Conservation (phyloP, 2,329 filamentous ascomycete genomes). For the Fusarium annulatum region DNA sequence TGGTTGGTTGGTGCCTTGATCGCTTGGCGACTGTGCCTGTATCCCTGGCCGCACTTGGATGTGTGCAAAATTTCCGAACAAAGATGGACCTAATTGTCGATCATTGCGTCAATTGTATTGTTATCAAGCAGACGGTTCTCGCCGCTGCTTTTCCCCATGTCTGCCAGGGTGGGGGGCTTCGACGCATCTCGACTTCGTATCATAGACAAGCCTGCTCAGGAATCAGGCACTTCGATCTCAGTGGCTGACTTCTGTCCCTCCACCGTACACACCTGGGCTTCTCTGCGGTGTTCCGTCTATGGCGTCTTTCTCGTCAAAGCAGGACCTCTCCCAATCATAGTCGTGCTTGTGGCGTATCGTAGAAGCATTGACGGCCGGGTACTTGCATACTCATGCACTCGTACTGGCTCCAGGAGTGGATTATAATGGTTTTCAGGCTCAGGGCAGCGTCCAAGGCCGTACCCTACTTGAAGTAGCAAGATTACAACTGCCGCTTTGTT, state of each 20-base stretch:
- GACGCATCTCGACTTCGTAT: conserved; percentile 32
- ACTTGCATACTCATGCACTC: conserved; percentile 59
- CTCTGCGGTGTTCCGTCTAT: conserved; percentile 46
- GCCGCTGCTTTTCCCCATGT: conserved; percentile 6
- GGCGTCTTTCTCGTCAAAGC: conserved; percentile 42
- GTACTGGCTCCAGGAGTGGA: conserved; percentile 30
- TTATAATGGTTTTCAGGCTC: conserved; percentile 34
- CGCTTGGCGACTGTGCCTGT: conserved; percentile 29
- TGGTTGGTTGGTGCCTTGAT: conserved; percentile 39
- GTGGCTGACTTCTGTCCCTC: conserved; percentile 32
- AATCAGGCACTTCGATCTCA: conserved; percentile 36
- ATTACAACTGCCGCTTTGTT: conserved; percentile 30
- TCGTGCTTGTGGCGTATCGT: conserved; percentile 60
- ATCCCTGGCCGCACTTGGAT: conserved; percentile 11
- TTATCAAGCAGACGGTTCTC: conserved; percentile 13
- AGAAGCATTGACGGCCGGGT: conserved; percentile 60
- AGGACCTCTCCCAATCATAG: conserved; percentile 54
- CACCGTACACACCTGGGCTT: conserved; percentile 35
- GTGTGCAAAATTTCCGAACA: conserved; percentile 24
- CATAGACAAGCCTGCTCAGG: conserved; percentile 29
- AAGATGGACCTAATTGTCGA: conserved; percentile 14
- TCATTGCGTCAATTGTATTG: conserved; percentile 19
- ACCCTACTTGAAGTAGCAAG: conserved; percentile 26
- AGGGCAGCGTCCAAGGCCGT: conserved; percentile 34
- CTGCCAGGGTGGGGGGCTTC: conserved; percentile 8